phyloP scores from a whole-genome alignment of 495 filamentous ascomycete species.

The Chaetomium tenue region DNA sequence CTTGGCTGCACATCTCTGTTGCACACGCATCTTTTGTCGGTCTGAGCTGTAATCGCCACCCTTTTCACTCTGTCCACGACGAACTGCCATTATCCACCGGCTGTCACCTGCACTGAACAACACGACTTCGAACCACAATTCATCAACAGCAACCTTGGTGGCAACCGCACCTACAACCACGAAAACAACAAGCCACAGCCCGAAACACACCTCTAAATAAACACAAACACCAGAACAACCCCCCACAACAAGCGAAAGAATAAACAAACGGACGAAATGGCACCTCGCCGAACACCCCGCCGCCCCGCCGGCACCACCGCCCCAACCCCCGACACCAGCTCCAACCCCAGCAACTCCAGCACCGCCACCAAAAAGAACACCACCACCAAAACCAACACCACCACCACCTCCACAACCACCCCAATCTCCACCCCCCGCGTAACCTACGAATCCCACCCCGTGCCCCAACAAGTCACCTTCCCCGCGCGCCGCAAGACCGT shows the following conservation, averaged over 20 bases:
- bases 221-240: not conserved
- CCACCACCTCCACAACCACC: not conserved
- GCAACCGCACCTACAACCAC: not conserved
- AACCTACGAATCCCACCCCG: constrained; percentile 40
- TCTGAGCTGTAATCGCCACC: no score
- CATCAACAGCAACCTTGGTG: no score
- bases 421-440: not conserved
- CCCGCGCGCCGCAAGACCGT: constrained; percentile 35
- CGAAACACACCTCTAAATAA: not conserved
- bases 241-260: not conserved
- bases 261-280: not conserved
- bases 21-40: no score
- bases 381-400: not conserved
- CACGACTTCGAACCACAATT: no score
- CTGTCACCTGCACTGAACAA: no score
- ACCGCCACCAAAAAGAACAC: not conserved
- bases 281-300: not conserved
- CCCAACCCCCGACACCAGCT: not conserved
- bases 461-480: constrained; percentile 43
- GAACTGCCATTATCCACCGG: no score
- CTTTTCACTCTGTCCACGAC: no score
- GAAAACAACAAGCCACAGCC: not conserved
- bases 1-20: no score
- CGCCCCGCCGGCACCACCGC: not conserved
- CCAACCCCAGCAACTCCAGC: not conserved